Evolutionary conservation across 164 flowering plant genomes (phyloP), one percentile per base, ranked within the genome.

Genomic region (Aristolochia californica): DNA sequence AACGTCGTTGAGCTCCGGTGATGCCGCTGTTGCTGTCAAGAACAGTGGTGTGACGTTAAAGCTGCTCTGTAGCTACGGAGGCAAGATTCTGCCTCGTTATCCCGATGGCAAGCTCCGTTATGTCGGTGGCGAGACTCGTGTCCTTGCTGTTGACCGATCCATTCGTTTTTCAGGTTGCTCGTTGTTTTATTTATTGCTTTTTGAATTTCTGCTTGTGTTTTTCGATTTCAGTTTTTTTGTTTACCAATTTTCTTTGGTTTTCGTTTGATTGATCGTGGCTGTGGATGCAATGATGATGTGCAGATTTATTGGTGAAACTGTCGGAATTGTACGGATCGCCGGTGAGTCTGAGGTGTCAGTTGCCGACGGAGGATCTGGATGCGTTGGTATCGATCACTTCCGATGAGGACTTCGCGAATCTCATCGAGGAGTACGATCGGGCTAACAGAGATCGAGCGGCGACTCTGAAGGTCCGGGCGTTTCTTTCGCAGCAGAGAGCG

Each of bases 31-130:
- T 26, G 16, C 27, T 26, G 27, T 50, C 16, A 22, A 8, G 51
- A 18, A 7, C 51, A n/a, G 20, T 22, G 51, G 17, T 4, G 22
- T 2, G 21, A 70, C 83, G 56, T 63, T 87, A 51, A 91, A 91
- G 63, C 83, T 87, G 61, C 83, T 88, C 60, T 87, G 87, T 65
- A 91, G 96, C 66, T 91, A 91, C 61, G 95, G 91, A 70, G 98
- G 98, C 64, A 84, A 73, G 68, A 91, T 91, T 59, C 78, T 84
- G 25, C 98, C 98, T 34, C 95, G 98, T 66, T 60, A 75, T 45
- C 74, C 95, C 43, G 98, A 91, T 71, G 91, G 94, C 53, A 84
- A 78, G 64, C 98, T 91, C 71, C 95, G 98, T 58, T 91, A 91
- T 66, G 70, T 68, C 38, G 98, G 98, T 28, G 98, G 98, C 17